Evolutionary conservation across 208 protist genomes (phyloP), one percentile per base, ranked within the genome.

Genomic region (Lotmaria passim): DNA sequence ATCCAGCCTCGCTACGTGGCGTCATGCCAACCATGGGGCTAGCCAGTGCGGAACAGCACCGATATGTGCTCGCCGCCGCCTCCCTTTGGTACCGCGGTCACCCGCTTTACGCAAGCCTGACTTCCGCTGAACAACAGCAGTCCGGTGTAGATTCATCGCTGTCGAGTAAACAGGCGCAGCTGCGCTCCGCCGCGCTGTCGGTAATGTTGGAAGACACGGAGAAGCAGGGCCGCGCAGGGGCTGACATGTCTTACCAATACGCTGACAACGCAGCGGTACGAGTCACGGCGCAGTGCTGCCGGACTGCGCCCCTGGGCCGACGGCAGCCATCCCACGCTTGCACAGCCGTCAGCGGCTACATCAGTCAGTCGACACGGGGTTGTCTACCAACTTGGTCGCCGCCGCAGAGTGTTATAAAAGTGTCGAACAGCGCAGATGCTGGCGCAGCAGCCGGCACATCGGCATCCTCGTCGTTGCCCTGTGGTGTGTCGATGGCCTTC

Each of bases 171-270:
- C 31, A 43, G 1, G 53, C 71, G 30, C 85, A 87, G 39, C 61
- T 88, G 30, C 70, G 70, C n/a, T 58, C 81, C 12, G 83, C 78
- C 7, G 89, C 81, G 17, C 12, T 91, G 26, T 68, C 76, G 12
- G 65, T 65, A n/a, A 33, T 75, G 39, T 39, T 86, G 5, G 75
- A 79, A 8, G 55, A 72, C 17, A 6, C 75, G 34, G 50, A 55
- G n/a, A 43, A 34, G 31, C 34, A 6, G 1, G 17, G 4, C 21
- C 0, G 6, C 33, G 17, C 28, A 26, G 50, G 21, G 1, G 55
- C 24, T 12, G 44, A 51, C 41, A 24, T 46, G 30, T 33, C 59
- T 24, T 76, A 62, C 38, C 17, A 31, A 4, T 34, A 8, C 0
- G 30, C n/a, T 7, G 34, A 69, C 19, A 57, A 50, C 51, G 55